These are phyloP conservation scores for Suillus occidentalis DNA, from an alignment of 768 basidiomycete genomes.

Conservation along the genomic window DNA sequence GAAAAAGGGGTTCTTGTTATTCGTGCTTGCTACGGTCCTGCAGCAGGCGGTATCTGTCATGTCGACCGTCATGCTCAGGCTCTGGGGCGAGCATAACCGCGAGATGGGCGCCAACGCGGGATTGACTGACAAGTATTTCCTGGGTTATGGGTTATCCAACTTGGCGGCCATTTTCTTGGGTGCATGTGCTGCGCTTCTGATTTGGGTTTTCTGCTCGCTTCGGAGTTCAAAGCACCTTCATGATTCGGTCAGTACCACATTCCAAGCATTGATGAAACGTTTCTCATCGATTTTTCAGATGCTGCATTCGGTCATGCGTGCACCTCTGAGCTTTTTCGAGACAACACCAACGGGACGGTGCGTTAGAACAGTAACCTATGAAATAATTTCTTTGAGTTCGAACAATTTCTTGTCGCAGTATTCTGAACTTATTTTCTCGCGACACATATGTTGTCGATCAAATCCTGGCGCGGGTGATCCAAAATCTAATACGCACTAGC, in stretches of 20 bases:
- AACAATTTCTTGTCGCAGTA: conserved; percentile 39
- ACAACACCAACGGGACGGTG: conserved; percentile 82
- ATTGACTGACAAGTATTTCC: conserved; percentile 53
- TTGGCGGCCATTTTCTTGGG: conserved; percentile 54
- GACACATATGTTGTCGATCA: conserved; percentile 89
- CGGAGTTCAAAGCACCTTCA: conserved; percentile 75
- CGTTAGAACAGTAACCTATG: conserved; percentile 12
- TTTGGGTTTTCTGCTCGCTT: conserved; percentile 78
- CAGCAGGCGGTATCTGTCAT: conserved; percentile 62
- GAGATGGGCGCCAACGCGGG: conserved; percentile 56
- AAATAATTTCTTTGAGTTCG: background rate
- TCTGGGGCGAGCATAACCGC: conserved; percentile 81
- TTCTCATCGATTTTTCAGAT: conserved; percentile 47
- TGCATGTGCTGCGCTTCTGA: conserved; percentile 56
- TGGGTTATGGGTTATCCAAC: conserved; percentile 70
- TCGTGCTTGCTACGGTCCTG: conserved; percentile 51
- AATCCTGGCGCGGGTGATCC: conserved; percentile 71
- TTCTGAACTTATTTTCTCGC: conserved; percentile 88
- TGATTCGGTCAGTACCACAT: conserved; percentile 54
- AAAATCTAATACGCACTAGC: conserved; percentile 65
- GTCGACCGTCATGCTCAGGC: conserved; percentile 66
- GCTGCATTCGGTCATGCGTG: conserved; percentile 76
- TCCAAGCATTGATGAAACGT: background rate
- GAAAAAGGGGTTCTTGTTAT: conserved; percentile 65
- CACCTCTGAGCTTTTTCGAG: conserved; percentile 89